phyloP scores from a whole-genome alignment of 768 basidiomycete genomes.

The Mrakia blollopis region DNA sequence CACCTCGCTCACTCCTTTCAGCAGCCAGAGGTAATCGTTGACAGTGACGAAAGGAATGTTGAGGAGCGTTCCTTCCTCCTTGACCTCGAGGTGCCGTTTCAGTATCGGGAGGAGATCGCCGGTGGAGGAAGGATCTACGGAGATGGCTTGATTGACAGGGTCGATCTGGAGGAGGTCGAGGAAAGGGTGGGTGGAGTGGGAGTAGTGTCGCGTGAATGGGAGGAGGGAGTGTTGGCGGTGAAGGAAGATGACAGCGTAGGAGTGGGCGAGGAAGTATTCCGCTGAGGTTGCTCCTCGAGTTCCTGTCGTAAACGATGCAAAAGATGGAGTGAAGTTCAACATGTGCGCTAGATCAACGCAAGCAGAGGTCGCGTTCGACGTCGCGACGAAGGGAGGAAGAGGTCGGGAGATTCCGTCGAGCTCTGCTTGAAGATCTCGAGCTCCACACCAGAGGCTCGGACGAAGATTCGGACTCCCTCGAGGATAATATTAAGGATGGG shows the following conservation, averaged over 20 bases:
- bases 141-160: conserved; percentile 49
- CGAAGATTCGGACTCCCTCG: conserved; percentile 49
- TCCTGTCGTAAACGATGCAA: conserved; percentile 50
- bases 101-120: conserved; percentile 66
- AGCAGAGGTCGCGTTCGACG: background rate
- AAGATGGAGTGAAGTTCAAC: background rate
- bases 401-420: background rate
- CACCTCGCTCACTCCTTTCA: conserved; percentile 73
- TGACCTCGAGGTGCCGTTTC: conserved; percentile 71
- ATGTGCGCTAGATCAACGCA: background rate
- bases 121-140: conserved; percentile 63
- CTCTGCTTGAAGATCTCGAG: background rate
- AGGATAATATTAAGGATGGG: background rate
- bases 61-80: conserved; percentile 66
- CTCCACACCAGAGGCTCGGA: conserved; percentile 98
- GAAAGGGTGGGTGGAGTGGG: conserved; percentile 96
- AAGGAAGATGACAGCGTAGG: conserved; percentile 96
- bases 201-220: conserved; percentile 96
- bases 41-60: conserved; percentile 88
- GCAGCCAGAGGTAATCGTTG: conserved; percentile 90
- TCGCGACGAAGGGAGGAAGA: background rate
- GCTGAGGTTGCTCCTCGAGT: conserved; percentile 96
- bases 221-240: conserved; percentile 96
- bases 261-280: conserved; percentile 86
- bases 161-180: conserved; percentile 82